These are phyloP conservation scores for Aspergillus sp. DNA, from an alignment of 2,329 filamentous ascomycete species.

Conservation along the genomic window DNA sequence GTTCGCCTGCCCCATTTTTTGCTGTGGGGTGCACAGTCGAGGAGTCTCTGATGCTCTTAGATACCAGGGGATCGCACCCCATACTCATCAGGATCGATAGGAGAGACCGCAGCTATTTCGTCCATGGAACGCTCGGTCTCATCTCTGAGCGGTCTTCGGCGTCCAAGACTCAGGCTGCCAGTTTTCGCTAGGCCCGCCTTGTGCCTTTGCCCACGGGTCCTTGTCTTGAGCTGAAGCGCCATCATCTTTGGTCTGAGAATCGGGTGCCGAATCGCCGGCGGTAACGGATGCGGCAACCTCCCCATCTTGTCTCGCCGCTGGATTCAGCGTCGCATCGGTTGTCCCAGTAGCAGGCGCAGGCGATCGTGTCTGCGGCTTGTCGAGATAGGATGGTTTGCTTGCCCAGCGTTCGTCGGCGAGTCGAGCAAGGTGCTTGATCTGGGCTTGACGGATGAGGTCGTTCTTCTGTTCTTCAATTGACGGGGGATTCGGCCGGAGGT, in stretches of 20 bases:
- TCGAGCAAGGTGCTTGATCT: slow-evolving; percentile 59
- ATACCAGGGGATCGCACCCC: too few species aligned
- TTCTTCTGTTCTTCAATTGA: slow-evolving; percentile 58
- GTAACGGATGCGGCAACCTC: neutral
- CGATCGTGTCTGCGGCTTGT: slow-evolving; percentile 53
- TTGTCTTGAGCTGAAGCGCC: slow-evolving; percentile 18
- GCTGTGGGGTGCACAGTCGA: too few species aligned
- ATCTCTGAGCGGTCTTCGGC: slow-evolving; percentile 46
- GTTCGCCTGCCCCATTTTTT: too few species aligned
- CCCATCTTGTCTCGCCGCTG: slow-evolving; percentile 14
- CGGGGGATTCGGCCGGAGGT: slow-evolving; percentile 57
- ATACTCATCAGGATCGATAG: too few species aligned
- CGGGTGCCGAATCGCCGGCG: neutral
- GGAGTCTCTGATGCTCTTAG: too few species aligned
- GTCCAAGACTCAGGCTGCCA: slow-evolving; percentile 68
- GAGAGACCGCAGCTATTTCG: too few species aligned
- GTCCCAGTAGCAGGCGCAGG: slow-evolving; percentile 46
- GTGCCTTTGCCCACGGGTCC: slow-evolving; percentile 60
- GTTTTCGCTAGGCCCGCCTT: slow-evolving; percentile 58
- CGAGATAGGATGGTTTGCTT: slow-evolving; percentile 57
- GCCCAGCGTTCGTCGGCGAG: slow-evolving; percentile 63
- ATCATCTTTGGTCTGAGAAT: neutral
- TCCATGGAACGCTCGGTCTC: slow-evolving; percentile 9
- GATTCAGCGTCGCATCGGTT: slow-evolving; percentile 41
- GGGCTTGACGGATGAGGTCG: slow-evolving; percentile 56